phyloP scores from a whole-genome alignment of 1,284 basidiomycete species.

The Microbotryomycetes sp. region DNA sequence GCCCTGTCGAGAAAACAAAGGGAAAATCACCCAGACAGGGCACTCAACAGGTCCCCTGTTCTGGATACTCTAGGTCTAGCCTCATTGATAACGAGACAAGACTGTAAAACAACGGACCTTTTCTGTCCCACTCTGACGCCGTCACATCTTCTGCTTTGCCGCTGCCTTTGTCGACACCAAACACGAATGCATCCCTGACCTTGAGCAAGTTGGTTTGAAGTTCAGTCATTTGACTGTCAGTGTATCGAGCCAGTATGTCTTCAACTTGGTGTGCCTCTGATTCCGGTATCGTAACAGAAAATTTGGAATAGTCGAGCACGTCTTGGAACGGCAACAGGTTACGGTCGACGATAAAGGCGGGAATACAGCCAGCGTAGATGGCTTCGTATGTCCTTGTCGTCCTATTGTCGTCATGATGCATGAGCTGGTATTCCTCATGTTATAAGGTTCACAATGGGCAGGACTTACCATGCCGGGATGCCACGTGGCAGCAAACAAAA shows the following conservation, averaged over 20 bases:
- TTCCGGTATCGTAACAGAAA: conserved; percentile 44
- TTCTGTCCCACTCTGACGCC: conserved; percentile 21
- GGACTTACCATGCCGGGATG: conserved; percentile 30
- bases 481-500: conserved; percentile 46
- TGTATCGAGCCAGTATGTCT: conserved; percentile 42
- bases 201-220: conserved; percentile 44
- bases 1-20: not conserved
- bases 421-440: no score
- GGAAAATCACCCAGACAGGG: no score
- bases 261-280: conserved; percentile 45
- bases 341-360: conserved; percentile 45
- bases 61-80: conserved; percentile 41
- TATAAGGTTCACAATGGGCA: no score
- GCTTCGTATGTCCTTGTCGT: conserved; percentile 46
- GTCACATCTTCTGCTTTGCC: conserved; percentile 18
- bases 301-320: conserved; percentile 45
- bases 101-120: conserved; percentile 40
- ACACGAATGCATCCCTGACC: conserved; percentile 46
- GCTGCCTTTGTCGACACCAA: conserved; percentile 40
- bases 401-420: conserved; percentile 34
- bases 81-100: conserved; percentile 43
- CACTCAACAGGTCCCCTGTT: conserved; percentile 7
- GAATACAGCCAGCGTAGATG: conserved; percentile 48
- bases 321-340: conserved; percentile 45
- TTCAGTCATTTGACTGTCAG: conserved; percentile 40